phyloP scores from a whole-genome alignment of 1,284 basidiomycete species.

The Papiliotrema nemorosa region DNA sequence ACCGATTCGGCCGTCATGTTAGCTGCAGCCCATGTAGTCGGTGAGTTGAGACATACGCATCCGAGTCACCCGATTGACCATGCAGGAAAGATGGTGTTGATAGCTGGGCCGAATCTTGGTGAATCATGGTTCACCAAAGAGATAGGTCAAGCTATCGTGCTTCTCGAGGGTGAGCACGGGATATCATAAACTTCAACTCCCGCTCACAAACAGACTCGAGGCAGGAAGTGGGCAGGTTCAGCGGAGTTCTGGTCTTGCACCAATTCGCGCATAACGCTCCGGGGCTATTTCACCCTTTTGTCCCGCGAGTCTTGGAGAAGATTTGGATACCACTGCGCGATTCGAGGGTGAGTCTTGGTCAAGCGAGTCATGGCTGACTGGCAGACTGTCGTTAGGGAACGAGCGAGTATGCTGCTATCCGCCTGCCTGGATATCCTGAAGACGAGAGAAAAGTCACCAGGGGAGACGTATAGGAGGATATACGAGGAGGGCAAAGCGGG shows the following conservation, averaged over 20 bases:
- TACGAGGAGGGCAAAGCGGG: conserved; percentile 86
- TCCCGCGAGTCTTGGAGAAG: conserved; percentile 81
- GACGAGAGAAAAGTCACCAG: conserved; percentile 48
- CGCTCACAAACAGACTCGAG: conserved; percentile 30
- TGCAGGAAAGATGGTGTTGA: conserved; percentile 45
- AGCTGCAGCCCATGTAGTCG: conserved; percentile 41
- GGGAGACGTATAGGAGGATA: conserved; percentile 66
- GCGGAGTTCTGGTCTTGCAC: conserved; percentile 68
- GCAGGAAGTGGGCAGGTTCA: conserved; percentile 47
- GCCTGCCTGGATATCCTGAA: conserved; percentile 83
- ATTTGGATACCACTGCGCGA: conserved; percentile 85
- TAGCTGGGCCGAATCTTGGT: conserved; percentile 43
- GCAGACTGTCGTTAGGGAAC: conserved; percentile 69
- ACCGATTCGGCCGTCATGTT: conserved; percentile 48
- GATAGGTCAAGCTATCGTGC: conserved; percentile 43
- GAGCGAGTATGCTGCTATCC: conserved; percentile 83
- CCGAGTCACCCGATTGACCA: background rate
- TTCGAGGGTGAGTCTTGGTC: conserved; percentile 57
- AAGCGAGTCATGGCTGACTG: conserved; percentile 2
- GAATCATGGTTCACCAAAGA: conserved; percentile 48
- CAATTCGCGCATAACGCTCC: conserved; percentile 84
- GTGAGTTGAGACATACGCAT: conserved; percentile 3
- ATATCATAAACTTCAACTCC: background rate
- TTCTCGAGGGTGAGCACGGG: conserved; percentile 41
- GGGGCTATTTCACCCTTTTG: conserved; percentile 78